Percentiles rank a stretch among this genome's conserved stretches.
Conservation (phyloP, 257 asterid genomes). For the Cinchona pubescens region DNA sequence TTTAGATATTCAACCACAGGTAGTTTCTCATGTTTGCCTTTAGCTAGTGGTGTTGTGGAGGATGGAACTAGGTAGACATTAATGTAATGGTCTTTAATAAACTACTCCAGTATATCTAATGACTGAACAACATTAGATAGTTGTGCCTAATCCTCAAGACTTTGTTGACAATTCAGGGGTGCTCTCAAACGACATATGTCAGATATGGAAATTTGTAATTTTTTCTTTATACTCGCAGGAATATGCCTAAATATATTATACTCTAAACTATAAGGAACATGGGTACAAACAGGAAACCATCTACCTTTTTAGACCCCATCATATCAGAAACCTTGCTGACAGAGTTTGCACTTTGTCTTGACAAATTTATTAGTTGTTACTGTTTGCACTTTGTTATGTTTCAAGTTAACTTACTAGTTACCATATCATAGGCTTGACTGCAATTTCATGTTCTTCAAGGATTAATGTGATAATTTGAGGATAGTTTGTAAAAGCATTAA, state of each 20-base stretch:
- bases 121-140: too few species aligned
- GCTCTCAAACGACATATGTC: too few species aligned
- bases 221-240: background rate
- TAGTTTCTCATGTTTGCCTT: too few species aligned
- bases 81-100: too few species aligned
- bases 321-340: background rate
- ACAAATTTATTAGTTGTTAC: background rate
- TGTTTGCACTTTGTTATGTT: background rate
- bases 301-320: background rate
- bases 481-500: background rate
- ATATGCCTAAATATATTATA: background rate
- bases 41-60: too few species aligned
- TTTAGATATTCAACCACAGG: too few species aligned
- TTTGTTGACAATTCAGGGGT: too few species aligned
- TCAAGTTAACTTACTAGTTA: too few species aligned
- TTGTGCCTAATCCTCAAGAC: too few species aligned
- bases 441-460: background rate
- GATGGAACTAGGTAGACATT: too few species aligned
- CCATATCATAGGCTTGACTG: background rate
- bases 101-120: too few species aligned
- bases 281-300: background rate
- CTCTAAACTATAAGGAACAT: background rate
- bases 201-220: background rate
- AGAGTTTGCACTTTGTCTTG: background rate
- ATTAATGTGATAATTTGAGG: background rate